phyloP scores from a whole-genome alignment of 257 asterid species.

The Cynanchum wilfordii region DNA sequence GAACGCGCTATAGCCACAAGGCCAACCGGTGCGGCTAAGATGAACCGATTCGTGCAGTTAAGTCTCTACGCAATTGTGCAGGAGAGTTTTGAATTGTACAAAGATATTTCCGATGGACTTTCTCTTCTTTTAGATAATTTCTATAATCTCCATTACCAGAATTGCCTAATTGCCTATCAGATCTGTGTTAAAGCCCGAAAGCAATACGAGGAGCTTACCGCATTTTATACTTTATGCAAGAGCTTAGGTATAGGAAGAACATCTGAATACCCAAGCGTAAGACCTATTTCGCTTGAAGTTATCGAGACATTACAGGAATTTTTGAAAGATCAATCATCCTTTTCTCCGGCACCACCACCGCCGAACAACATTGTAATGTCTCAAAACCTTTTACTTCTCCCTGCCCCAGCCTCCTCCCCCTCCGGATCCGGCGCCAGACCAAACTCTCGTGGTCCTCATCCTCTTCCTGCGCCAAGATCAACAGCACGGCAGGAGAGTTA shows the following conservation, averaged over 20 bases:
- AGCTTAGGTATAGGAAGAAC: constrained; percentile 58
- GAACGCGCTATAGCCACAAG: constrained; percentile 72
- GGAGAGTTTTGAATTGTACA: constrained; percentile 72
- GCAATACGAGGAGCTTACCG: constrained; percentile 62
- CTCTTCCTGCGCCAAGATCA: no score
- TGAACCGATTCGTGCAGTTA: constrained; percentile 45
- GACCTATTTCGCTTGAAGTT: constrained; percentile 51
- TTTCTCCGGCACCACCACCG: constrained; percentile 20
- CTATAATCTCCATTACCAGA: constrained; percentile 60
- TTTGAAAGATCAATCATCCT: constrained; percentile 74
- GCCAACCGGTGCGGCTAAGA: constrained; percentile 64
- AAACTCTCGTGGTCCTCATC: no score
- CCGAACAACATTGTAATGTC: constrained; percentile 20
- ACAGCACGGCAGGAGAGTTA: constrained; percentile 22
- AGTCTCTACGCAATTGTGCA: constrained; percentile 65
- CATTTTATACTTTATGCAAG: constrained; percentile 53
- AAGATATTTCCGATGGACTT: constrained; percentile 70
- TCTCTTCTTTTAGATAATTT: constrained; percentile 59
- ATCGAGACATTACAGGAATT: constrained; percentile 67
- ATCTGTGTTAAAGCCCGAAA: constrained; percentile 62
- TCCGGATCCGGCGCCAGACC: not conserved
- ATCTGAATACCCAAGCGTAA: constrained; percentile 67
- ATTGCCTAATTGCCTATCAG: constrained; percentile 60
- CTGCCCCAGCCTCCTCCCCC: constrained; percentile 17
- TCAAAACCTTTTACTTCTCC: constrained; percentile 20